A percentile compares a stretch with the other conserved stretches of the same genome.
Evolutionary conservation across 306 rosid species (phyloP).

Genomic region (Calophaca sinica): DNA sequence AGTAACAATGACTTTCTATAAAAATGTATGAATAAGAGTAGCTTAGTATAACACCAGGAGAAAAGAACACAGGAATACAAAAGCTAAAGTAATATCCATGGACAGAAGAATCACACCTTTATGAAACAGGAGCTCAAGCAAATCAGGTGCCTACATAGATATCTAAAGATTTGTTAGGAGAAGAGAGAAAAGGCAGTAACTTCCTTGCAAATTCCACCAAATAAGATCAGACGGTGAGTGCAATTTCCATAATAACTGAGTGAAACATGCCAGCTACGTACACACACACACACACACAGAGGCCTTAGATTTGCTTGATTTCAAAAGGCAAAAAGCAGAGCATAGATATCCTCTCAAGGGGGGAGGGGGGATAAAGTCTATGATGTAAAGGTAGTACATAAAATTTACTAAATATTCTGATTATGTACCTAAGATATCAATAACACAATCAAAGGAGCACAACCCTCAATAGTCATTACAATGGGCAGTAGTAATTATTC

Average conservation of each 20-base stretch:
- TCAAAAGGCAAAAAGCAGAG: neutral
- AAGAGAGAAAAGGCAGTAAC: constrained; percentile 27
- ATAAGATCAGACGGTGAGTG: constrained; percentile 21
- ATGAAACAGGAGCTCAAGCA: constrained; percentile 75
- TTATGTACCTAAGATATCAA: neutral
- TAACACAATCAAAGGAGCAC: neutral
- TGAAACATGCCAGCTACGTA: constrained; percentile 14
- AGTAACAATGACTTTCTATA: constrained; percentile 21
- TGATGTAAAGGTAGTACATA: neutral
- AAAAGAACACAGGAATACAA: constrained; percentile 33
- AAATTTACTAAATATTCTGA: neutral
- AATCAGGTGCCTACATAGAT: constrained; percentile 82
- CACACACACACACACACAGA: neutral
- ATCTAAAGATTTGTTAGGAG: constrained; percentile 50
- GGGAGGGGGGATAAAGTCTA: neutral
- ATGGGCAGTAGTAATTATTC: constrained; percentile 26
- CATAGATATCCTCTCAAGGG: neutral
- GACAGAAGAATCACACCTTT: constrained; percentile 60
- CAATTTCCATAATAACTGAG: neutral
- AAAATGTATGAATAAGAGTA: constrained; percentile 24
- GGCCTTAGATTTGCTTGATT: neutral
- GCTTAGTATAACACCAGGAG: constrained; percentile 20
- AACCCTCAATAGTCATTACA: neutral
- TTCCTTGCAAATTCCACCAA: constrained; percentile 27
- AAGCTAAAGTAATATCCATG: constrained; percentile 9